Conservation (phyloP, 352 stramenopile genomes). For the Phytophthora podocarpi region DNA sequence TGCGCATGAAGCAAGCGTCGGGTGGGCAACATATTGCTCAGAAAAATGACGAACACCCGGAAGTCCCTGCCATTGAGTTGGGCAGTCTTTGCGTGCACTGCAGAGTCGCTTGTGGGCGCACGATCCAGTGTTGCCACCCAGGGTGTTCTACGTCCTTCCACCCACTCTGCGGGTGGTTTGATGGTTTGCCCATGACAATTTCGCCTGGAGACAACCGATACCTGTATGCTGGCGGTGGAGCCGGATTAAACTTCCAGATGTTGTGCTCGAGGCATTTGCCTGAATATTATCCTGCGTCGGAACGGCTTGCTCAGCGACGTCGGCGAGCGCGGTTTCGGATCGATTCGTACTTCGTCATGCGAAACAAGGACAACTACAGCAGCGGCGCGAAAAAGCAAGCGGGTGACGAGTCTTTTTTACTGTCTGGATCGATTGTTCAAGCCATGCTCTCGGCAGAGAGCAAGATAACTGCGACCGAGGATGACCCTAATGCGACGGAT, state of each 20-base stretch:
- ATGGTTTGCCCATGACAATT: constrained; percentile 78
- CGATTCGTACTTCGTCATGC: constrained; percentile 71
- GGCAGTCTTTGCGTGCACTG: constrained; percentile 72
- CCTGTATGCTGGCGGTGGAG: constrained; percentile 74
- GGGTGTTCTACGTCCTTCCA: constrained; percentile 76
- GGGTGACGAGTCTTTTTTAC: constrained; percentile 39
- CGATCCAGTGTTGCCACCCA: constrained; percentile 63
- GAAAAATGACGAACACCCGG: constrained; percentile 13
- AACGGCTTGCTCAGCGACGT: constrained; percentile 51
- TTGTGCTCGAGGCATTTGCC: constrained; percentile 67
- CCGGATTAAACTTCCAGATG: constrained; percentile 74
- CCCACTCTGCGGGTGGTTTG: constrained; percentile 87
- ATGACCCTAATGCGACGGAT: constrained; percentile 34
- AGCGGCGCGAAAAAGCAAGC: constrained; percentile 17
- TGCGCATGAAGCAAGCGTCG: constrained; percentile 35
- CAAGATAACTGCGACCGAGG: constrained; percentile 26
- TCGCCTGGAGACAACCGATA: constrained; percentile 50
- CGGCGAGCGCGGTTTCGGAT: constrained; percentile 72
- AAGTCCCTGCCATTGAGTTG: constrained; percentile 29
- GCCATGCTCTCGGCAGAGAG: constrained; percentile 48
- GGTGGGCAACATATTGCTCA: constrained; percentile 8
- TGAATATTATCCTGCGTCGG: constrained; percentile 44
- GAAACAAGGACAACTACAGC: constrained; percentile 55
- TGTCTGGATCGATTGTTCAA: constrained; percentile 60
- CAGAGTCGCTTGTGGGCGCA: constrained; percentile 76